A percentile compares a stretch with the other conserved stretches of the same genome.
Conservation (phyloP, 2,329 filamentous ascomycete genomes). For the Lojkania enalia region DNA sequence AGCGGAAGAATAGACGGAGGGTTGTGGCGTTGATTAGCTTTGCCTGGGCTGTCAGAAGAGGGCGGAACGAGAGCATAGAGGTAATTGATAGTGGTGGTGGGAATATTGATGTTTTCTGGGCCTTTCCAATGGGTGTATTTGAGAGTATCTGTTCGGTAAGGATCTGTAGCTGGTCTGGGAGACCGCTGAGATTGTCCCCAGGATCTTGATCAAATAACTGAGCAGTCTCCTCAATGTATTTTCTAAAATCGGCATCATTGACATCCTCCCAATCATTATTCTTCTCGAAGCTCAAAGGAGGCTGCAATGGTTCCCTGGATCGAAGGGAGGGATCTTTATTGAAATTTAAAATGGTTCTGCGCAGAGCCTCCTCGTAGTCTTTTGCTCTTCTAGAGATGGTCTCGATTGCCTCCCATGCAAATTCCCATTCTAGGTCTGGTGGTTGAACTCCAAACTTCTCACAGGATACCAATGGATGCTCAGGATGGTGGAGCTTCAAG, state of each 20-base stretch:
- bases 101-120: slow-evolving; percentile 3
- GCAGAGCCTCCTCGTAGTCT: slow-evolving; percentile 52
- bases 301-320: background rate
- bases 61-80: slow-evolving; percentile 74
- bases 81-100: slow-evolving; percentile 57
- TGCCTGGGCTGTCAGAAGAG: slow-evolving; percentile 73
- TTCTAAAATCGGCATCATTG: slow-evolving; percentile 15
- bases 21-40: slow-evolving; percentile 76
- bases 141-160: slow-evolving; percentile 27
- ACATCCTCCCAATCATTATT: slow-evolving; percentile 1
- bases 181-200: slow-evolving; percentile 5
- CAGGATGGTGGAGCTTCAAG: slow-evolving; percentile 69
- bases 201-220: slow-evolving; percentile 31
- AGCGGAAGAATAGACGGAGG: slow-evolving; percentile 73
- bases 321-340: slow-evolving; percentile 3
- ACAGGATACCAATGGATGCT: slow-evolving; percentile 67
- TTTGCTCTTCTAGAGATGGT: slow-evolving; percentile 63
- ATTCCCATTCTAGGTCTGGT: slow-evolving; percentile 68
- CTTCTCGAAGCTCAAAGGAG: background rate
- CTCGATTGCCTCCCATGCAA: slow-evolving; percentile 71
- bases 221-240: slow-evolving; percentile 33
- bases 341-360: slow-evolving; percentile 34
- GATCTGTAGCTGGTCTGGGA: slow-evolving; percentile 35
- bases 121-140: background rate
- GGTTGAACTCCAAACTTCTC: slow-evolving; percentile 55